Base-by-base conservation (phyloP, 768 basidiomycete genomes). In the Phylloporus sp. region DNA sequence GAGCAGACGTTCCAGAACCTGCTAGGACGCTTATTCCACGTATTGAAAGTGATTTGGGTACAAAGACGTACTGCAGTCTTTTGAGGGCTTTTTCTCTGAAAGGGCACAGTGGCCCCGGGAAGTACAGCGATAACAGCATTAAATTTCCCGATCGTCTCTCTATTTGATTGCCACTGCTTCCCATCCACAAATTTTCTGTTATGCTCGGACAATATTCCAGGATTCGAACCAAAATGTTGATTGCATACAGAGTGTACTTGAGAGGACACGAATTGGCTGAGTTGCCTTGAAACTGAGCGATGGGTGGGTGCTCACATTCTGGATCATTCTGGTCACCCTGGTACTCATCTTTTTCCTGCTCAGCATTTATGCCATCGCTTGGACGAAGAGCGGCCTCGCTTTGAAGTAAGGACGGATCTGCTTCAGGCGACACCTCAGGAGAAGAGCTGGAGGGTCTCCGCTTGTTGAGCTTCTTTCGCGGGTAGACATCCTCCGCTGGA, bases 391-490 rank as follows among this genome's bases (percentile, higher is more conserved):
- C 29, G 15, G 42, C 22, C 10, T 52, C 49, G n/a, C 47, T 36
- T 34, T 49, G 54, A 29, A 31, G 32, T 15, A 32, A 52, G 32
- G 58, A 47, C 27, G 47, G 40, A 9, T 31, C 29, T 26, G 43
- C 16, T 53, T 55, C 53, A 50, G 45, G n/a, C 32, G 12, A 15
- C 23, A 24, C 12, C 15, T 45, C 49, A 69, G 41, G 68, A 23
- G 31, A 68, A 26, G 63, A 57, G 48, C 77, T 72, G 53, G 74
- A 65, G 20, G 71, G 65, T 59, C 77, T 81, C 46, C 82, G 65
- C 65, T 84, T 88, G 73, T 91, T 90, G 43, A 88, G 74, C 63
- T 91, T 91, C 60, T 76, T 72, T 27, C 77, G 75, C 18, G 68
- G 68, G 20, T 58, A 60, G 0, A 55, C 26, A 22, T 77, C 74